Conservation (phyloP, 2,329 filamentous ascomycete species). For the Fusarium stilboides region DNA sequence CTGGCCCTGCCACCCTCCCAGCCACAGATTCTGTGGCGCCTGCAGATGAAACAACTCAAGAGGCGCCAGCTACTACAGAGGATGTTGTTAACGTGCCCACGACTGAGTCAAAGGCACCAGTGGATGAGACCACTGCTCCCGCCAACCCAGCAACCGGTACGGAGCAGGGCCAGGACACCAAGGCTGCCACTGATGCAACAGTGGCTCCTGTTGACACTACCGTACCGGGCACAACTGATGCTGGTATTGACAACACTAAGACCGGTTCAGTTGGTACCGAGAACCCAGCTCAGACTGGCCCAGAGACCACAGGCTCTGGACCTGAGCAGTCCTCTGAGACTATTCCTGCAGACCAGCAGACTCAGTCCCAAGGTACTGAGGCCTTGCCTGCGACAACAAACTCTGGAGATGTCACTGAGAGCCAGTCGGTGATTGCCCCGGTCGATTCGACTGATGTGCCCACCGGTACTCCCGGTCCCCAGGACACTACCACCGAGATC, state of each 20-base stretch:
- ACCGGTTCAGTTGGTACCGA: neutral
- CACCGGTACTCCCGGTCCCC: neutral
- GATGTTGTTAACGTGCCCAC: too few species aligned
- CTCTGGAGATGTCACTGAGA: neutral
- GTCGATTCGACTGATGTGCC: neutral
- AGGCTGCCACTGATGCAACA: neutral
- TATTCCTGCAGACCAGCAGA: neutral
- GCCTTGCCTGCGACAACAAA: neutral
- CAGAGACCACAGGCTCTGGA: neutral
- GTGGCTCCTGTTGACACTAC: too few species aligned
- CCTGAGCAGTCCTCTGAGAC: neutral
- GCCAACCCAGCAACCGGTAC: neutral
- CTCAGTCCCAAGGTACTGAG: neutral
- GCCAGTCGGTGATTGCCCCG: neutral
- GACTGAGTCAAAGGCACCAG: neutral
- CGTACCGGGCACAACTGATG: too few species aligned
- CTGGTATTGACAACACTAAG: too few species aligned
- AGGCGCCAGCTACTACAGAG: neutral
- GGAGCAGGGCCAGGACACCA: neutral
- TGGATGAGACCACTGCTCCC: neutral
- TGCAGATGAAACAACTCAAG: neutral
- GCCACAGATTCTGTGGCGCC: neutral
- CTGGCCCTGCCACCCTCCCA: neutral
- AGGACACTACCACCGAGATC: neutral
- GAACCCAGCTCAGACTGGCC: neutral